Base-by-base conservation (phyloP, 1,139 yeast genomes). In the Nakaseomyces uthaithaninus region DNA sequence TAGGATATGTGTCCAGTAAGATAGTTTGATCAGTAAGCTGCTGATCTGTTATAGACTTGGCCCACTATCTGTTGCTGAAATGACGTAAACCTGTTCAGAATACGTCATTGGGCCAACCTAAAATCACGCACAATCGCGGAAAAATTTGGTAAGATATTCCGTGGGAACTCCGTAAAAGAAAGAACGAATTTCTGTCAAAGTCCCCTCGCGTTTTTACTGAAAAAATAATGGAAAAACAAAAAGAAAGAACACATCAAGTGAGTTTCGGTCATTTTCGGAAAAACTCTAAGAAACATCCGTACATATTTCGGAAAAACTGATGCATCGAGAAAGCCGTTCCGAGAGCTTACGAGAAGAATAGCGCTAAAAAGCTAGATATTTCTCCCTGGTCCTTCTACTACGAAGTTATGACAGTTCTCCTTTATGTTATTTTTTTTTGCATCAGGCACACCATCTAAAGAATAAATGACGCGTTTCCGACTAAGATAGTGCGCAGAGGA, bases 121-220 rank as follows among this genome's bases (percentile, higher is more conserved):
- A 31, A 31, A 31, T 31, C 35, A 19, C 35, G 35, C 35, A 19
- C 25, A 20, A 19, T 12, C 35, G 25, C 35, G 35, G 35, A 31
- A 31, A 31, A 31, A 31, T n/a, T 17, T 8, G 25, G 35, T 19
- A 20, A 31, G 35, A 19, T 31, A 19, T 31, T 31, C 35, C 35
- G 35, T 31, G 35, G 35, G 35, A 31, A 31, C 35, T 31, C 35
- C 35, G 35, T n/a, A 31, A 31, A 31, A 31, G n/a, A n/a, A n/a
- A n/a, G n/a, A n/a, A n/a, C n/a, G n/a, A n/a, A n/a, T n/a, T n/a
- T n/a, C n/a, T n/a, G n/a, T n/a, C n/a, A 31, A 12, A 4, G 10
- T 17, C 4, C 25, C n/a, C 10, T 24, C 25, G 35, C 35, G 35
- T n/a, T n/a, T 19, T 31, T 31, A 19, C 10, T 12, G 24, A n/a